These are phyloP conservation scores for Dunaliella primolecta DNA, from an alignment of 139 green algal genomes.

Conservation along the genomic window DNA sequence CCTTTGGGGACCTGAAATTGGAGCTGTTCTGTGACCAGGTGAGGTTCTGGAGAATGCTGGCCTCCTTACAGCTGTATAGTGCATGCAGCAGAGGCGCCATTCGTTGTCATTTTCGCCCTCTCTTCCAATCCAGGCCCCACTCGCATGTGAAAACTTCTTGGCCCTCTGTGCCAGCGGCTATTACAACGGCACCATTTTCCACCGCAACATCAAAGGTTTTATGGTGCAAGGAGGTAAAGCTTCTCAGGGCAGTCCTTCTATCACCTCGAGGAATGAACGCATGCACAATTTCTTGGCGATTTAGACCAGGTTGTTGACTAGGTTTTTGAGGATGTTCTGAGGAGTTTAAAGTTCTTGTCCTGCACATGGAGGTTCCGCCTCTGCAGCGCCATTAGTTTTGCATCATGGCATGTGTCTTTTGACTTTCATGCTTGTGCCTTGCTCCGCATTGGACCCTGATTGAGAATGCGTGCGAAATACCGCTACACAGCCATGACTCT, in stretches of 20 bases:
- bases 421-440: too few relatives aligned
- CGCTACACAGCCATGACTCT: too few relatives aligned
- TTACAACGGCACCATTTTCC: constrained; percentile 89
- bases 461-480: too few relatives aligned
- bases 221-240: constrained; percentile 90
- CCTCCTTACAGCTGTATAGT: neutral
- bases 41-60: neutral
- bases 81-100: neutral
- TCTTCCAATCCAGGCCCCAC: constrained; percentile 51
- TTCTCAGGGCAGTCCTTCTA: neutral
- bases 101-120: neutral
- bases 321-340: neutral
- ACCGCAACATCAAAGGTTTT: constrained; percentile 90
- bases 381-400: too few relatives aligned
- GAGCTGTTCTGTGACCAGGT: constrained; percentile 94
- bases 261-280: neutral
- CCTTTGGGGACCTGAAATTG: constrained; percentile 91
- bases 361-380: too few relatives aligned
- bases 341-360: too few relatives aligned
- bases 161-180: constrained; percentile 86
- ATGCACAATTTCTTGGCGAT: neutral
- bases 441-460: too few relatives aligned
- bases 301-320: neutral
- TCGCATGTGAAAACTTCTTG: constrained; percentile 88
- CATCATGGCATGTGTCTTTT: too few relatives aligned